Evolutionary conservation across 2,329 filamentous ascomycete genomes (phyloP), one percentile per base, ranked within the genome.

Genomic region (Phaeoacremonium minimum): DNA sequence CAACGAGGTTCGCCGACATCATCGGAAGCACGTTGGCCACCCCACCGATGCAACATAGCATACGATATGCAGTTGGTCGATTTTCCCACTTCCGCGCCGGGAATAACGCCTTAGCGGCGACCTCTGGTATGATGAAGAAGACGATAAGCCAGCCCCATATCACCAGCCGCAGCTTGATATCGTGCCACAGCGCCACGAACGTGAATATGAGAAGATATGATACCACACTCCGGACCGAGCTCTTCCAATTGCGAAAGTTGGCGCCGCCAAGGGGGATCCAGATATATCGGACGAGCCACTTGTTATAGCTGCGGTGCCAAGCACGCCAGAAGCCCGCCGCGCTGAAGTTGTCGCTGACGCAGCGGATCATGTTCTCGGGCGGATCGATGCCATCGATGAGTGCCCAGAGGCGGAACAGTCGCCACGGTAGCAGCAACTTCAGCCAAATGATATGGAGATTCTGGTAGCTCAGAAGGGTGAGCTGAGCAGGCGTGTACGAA

Each of bases 101-200:
- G 58, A 98, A 95, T 1, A 90, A 40, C 28, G 79, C 67, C 0
- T 71, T 69, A 0, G 80, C 88, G 7, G 85, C 65, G 48, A 91
- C 77, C 66, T 98, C 93, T 0, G 93, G 93, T 6, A 96, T 58
- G 59, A 98, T 87, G 63, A 98, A 98, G 16, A 97, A 66, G 0
- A 94, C 90, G 45, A 98, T 80, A 28, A 98, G 73, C 93, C 93
- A 98, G 18, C 93, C 91, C 93, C 93, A 98, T 59, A 95, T 84
- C 19, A 98, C 73, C 28, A 98, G 71, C 8, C 85, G 79, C 18
- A 97, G 75, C 63, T 95, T 84, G 53, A 98, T 95, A 52, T 98
- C 93, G 63, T 98, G 93, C 93, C 93, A 98, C 18, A 98, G 70
- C 0, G 93, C 94, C 16, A 98, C 93, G 52, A 98, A 98, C 0